A percentile compares a stretch with the other conserved stretches of the same genome.
Evolutionary conservation across 805 yeast species (phyloP).

Genomic region (Lachancea sp.): DNA sequence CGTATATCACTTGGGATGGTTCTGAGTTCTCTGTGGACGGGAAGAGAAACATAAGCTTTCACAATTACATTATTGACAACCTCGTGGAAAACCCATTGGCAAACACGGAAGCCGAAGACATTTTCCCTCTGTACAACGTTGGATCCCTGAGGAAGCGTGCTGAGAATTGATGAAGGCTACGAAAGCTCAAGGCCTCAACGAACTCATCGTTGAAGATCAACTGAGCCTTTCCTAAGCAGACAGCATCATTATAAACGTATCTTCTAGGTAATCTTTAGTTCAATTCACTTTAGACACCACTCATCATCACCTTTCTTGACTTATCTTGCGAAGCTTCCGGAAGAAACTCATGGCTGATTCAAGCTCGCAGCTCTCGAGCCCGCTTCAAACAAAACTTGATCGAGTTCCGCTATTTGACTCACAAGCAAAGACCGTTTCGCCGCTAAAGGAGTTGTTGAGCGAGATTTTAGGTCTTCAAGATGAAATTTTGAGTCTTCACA

Average conservation of each 20-base stretch:
- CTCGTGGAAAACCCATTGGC: slow-evolving; percentile 30
- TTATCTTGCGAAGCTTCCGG: not conserved
- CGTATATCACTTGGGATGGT: slow-evolving; percentile 19
- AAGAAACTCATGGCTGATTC: not conserved
- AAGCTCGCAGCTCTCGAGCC: not conserved
- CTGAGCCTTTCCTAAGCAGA: not conserved
- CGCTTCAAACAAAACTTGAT: too few relatives aligned
- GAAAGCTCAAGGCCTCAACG: not conserved
- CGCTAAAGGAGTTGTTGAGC: not conserved
- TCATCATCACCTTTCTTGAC: not conserved
- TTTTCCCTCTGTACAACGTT: slow-evolving; percentile 45
- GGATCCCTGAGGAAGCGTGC: slow-evolving; percentile 54
- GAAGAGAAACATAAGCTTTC: slow-evolving; percentile 15
- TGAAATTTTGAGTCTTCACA: slow-evolving; percentile 21
- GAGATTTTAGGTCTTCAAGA: slow-evolving; percentile 19
- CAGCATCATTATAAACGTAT: not conserved
- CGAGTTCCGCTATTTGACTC: not conserved
- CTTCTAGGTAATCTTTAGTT: not conserved
- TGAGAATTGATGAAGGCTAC: slow-evolving; percentile 35
- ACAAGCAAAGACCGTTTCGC: not conserved
- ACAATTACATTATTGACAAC: slow-evolving; percentile 17
- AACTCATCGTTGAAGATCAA: not conserved
- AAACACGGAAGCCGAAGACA: slow-evolving; percentile 34
- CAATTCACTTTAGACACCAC: not conserved
- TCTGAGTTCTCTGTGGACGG: slow-evolving; percentile 21